Conservation (phyloP, 164 flowering plant genomes). For the Chimonanthus salicifolius region DNA sequence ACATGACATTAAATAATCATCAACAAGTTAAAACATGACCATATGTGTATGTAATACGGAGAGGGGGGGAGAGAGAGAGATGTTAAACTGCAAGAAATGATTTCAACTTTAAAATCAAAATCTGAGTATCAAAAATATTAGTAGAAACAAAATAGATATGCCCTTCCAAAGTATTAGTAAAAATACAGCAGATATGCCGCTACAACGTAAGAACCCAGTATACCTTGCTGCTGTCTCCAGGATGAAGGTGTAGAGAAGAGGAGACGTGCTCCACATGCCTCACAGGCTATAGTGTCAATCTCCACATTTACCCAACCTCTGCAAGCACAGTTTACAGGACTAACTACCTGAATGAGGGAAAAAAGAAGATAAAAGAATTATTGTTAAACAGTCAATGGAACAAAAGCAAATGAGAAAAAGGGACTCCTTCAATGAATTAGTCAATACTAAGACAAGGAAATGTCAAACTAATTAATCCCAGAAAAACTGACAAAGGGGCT, state of each 20-base stretch:
- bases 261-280: slow-evolving; percentile 84
- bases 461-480: too few species aligned
- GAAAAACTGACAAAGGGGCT: too few species aligned
- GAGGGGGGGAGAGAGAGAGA: neutral
- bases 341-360: slow-evolving; percentile 47
- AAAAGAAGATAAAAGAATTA: neutral
- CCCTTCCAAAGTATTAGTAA: neutral
- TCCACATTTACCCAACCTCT: slow-evolving; percentile 97
- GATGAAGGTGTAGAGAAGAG: slow-evolving; percentile 83
- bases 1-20: neutral
- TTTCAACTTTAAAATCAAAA: neutral
- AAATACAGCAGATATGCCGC: neutral
- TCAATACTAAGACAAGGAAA: too few species aligned
- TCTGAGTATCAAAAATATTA: neutral
- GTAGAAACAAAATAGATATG: neutral
- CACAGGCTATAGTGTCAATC: slow-evolving; percentile 78
- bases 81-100: neutral
- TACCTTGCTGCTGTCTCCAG: slow-evolving; percentile 83
- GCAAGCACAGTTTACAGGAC: slow-evolving; percentile 88
- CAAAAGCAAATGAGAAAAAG: neutral
- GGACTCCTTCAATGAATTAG: neutral
- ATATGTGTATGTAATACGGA: neutral
- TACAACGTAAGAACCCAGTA: slow-evolving; percentile 11
- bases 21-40: neutral
- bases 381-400: neutral